Base-by-base conservation (phyloP, 176 grass and related monocot species). In the Aegilops umbellulata region DNA sequence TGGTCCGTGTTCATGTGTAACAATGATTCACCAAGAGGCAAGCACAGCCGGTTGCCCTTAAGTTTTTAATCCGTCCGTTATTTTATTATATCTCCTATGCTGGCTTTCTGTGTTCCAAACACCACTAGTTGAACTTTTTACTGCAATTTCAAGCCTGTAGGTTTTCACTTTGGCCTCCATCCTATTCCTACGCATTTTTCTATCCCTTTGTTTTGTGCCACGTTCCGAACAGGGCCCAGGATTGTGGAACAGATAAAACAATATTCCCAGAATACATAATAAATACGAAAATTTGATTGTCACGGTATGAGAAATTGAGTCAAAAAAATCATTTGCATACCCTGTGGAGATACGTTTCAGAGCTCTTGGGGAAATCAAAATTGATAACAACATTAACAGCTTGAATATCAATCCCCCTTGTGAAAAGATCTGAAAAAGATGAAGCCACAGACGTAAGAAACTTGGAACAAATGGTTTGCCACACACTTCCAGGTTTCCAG, bases 371-470 rank as follows among this genome's bases (percentile, higher is more conserved):
- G 80, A 98, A 98, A 91, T 98, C 97, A 90, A 98, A 98, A 85
- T 98, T 98, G 81, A 98, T 94, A 70, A 98, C 97, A 86, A 98
- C 97, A 98, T 98, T 98, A 63, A 98, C 97, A 82, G 97, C 97
- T 89, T 95, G 97, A 89, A 98, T 95, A 89, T 98, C 97, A 68
- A 98, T 98, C 65, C 97, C 97, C 82, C 97, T 98, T 19, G 94
- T 98, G 76, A 98, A 98, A 79, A 98, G 94, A 92, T 98, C 97
- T 98, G 92, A 71, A 92, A 80, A 63, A 3, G 14, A 44, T 39
- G 84, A 20, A 17, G 17, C n/a, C 47, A 75, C 29, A 88, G 65
- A 29, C 13, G 2, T 78, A 78, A 82, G 67, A 71, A 80, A 72
- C 22, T 44, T 36, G 74, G 74, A 73, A 22, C 36, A 72, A 66